Evolutionary conservation across 495 filamentous ascomycete genomes (phyloP).

Genomic region (Tuber indicum): DNA sequence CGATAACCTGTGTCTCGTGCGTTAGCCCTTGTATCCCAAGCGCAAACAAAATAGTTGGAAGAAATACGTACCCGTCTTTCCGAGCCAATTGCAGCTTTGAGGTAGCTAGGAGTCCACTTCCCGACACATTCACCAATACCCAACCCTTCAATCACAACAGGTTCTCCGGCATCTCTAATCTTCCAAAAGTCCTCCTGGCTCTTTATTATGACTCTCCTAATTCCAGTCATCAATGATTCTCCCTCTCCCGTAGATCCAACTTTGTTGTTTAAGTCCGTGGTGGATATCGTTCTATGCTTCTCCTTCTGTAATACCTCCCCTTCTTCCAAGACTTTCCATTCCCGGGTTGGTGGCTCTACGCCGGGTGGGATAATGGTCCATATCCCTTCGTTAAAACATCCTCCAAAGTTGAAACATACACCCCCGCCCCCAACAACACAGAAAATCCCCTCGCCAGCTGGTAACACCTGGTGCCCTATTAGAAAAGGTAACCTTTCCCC

Average conservation of each 20-base stretch:
- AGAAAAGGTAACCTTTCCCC: constrained; percentile 53
- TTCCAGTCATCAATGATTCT: constrained; percentile 26
- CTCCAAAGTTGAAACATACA: constrained; percentile 84
- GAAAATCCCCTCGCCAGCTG: constrained; percentile 51
- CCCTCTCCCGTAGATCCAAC: not conserved
- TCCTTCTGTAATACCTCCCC: constrained; percentile 30
- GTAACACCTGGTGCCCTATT: constrained; percentile 54
- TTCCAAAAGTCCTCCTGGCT: constrained; percentile 53
- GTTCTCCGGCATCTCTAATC: constrained; percentile 54
- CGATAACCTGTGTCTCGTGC: constrained; percentile 52
- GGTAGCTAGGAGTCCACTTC: constrained; percentile 64
- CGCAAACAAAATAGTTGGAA: constrained; percentile 1
- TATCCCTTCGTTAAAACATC: constrained; percentile 61
- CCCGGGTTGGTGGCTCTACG: constrained; percentile 15
- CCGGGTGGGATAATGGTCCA: constrained; percentile 44
- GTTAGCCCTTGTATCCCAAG: constrained; percentile 31
- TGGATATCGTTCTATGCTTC: constrained; percentile 8
- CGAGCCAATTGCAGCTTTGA: constrained; percentile 57
- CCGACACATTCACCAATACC: constrained; percentile 61
- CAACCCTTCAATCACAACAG: constrained; percentile 58
- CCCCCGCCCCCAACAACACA: constrained; percentile 65
- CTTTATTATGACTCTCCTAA: constrained; percentile 51
- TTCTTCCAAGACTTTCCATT: constrained; percentile 33
- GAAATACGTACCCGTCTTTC: constrained; percentile 54
- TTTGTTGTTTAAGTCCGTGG: constrained; percentile 8